Base-by-base conservation (phyloP, 352 stramenopile genomes). In the Blastocystis sp. region DNA sequence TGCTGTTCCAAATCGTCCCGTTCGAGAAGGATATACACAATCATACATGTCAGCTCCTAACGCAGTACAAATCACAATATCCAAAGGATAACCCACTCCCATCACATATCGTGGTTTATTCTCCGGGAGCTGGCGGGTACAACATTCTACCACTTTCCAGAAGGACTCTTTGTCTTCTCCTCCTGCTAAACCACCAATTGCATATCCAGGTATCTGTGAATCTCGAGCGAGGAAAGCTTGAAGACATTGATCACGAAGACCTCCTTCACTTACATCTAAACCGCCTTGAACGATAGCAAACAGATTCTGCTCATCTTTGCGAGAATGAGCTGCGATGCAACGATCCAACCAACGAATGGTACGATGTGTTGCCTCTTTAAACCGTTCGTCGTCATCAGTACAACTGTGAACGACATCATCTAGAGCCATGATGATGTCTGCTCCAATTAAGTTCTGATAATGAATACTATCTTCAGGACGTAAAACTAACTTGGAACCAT, bases 351-450 rank as follows among this genome's bases (percentile, higher is more conserved):
- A 98, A 39, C 95, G 91, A 49, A 98, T 89, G 0, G 94, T 98
- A 14, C 95, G 91, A 71, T 94, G 90, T 7, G 92, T 97, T 35
- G 95, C 95, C 75, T 97, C 92, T 52, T 89, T 86, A 88, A 98
- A 98, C 32, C 95, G 91, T 56, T 90, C 91, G n/a, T 93, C 88
- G 88, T 97, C 93, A 66, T 92, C 90, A 19, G 89, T 90, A 32
- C 97, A 92, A 65, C 91, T 96, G 49, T 92, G 94, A 7, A 98
- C 94, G 7, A 98, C 95, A 90, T 98, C 95, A 90, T 98, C 96
- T 32, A 98, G 89, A 61, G 94, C 93, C 95, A 98, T 98, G 78
- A 98, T 98, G 86, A 98, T 97, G 89, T 98, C 95, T 1, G 93
- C 92, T 67, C 95, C 95, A 89, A 98, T 98, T 65, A 93, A 91